phyloP scores from a whole-genome alignment of 1,284 basidiomycete species.

The Sparassis latifolia region DNA sequence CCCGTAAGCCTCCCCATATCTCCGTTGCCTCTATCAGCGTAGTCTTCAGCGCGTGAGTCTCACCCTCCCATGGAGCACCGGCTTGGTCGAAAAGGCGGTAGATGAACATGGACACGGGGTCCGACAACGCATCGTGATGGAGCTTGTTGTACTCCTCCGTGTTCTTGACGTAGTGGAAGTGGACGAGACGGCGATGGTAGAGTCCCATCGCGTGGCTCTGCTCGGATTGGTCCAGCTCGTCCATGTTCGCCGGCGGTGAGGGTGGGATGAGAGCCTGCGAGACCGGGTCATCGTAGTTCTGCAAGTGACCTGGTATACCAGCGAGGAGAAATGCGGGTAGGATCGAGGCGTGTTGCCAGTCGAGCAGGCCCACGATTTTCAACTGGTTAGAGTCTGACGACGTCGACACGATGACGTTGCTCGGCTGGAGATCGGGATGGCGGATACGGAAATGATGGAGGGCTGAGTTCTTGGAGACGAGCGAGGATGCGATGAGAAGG shows the following conservation, averaged over 20 bases:
- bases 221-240: constrained; percentile 25
- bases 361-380: constrained; percentile 30
- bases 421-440: constrained; percentile 33
- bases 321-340: constrained; percentile 41
- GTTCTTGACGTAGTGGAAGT: constrained; percentile 38
- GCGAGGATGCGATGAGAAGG: constrained; percentile 31
- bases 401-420: constrained; percentile 30
- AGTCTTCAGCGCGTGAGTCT: constrained; percentile 35
- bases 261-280: constrained; percentile 33
- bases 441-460: constrained; percentile 26
- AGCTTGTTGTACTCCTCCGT: constrained; percentile 35
- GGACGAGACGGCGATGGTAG: constrained; percentile 37
- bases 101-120: constrained; percentile 26
- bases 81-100: constrained; percentile 35
- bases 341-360: constrained; percentile 42
- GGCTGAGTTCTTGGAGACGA: constrained; percentile 28
- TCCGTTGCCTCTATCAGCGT: constrained; percentile 33
- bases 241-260: constrained; percentile 33
- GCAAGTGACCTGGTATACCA: constrained; percentile 34
- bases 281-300: constrained; percentile 38
- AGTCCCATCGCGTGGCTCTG: constrained; percentile 23
- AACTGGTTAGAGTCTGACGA: constrained; percentile 5
- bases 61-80: constrained; percentile 39
- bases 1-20: constrained; percentile 14
- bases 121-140: constrained; percentile 30